Evolutionary conservation across 2,329 filamentous ascomycete genomes (phyloP).

Genomic region (Arthroderma sp.): DNA sequence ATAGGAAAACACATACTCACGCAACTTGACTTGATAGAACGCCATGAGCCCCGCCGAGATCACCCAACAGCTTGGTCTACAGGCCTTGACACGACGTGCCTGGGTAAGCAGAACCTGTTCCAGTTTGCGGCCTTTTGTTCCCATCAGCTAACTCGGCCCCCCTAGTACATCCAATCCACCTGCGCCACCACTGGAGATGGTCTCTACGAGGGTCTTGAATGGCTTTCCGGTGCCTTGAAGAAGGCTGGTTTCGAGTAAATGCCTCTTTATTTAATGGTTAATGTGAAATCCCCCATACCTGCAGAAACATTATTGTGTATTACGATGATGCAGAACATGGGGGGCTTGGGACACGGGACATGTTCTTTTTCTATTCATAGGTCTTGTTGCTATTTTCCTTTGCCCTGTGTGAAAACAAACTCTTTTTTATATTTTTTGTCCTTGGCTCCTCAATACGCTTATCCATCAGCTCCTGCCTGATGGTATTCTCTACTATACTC

Average conservation of each 20-base stretch:
- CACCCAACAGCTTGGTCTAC: conserved; percentile 98
- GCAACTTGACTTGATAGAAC: conserved; percentile 55
- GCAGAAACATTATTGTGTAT: conserved; percentile 12
- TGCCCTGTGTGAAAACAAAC: conserved; percentile 2
- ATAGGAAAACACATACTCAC: conserved; percentile 14
- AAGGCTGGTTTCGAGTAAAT: conserved; percentile 47
- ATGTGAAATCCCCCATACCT: conserved; percentile 12
- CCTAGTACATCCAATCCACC: conserved; percentile 98
- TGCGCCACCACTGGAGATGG: conserved; percentile 98
- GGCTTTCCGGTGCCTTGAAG: conserved; percentile 71
- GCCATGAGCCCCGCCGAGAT: conserved; percentile 99
- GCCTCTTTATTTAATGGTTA: conserved; percentile 15
- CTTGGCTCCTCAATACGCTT: not conserved
- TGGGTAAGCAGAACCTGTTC: too few species aligned
- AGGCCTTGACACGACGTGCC: conserved; percentile 94
- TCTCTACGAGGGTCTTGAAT: conserved; percentile 98
- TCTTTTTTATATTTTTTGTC: conserved; percentile 2
- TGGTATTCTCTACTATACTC: not conserved
- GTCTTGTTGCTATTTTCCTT: conserved; percentile 8
- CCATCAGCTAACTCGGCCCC: conserved; percentile 10
- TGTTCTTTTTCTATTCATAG: conserved; percentile 9
- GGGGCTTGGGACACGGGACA: conserved; percentile 9
- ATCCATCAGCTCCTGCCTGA: not conserved
- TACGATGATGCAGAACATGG: conserved; percentile 13
- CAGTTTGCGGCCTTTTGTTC: too few species aligned